phyloP scores from a whole-genome alignment of 1,284 basidiomycete genomes.

The Puccinia triticina region DNA sequence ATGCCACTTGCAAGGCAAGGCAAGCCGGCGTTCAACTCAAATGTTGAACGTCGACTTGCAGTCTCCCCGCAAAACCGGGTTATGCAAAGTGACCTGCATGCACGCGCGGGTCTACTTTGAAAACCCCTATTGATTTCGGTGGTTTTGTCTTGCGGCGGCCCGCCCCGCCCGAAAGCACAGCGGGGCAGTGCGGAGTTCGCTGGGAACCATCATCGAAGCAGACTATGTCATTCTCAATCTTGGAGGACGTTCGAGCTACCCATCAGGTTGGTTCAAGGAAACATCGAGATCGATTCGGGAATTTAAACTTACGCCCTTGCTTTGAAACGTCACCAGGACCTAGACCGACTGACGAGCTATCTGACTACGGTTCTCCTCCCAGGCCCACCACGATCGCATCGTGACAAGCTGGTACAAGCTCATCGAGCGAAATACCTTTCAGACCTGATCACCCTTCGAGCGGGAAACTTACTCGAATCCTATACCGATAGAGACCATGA shows the following conservation, averaged over 20 bases:
- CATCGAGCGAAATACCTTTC: conserved; percentile 41
- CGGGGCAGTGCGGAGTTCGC: too few relatives aligned
- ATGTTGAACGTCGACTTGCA: too few relatives aligned
- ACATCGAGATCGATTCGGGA: background rate
- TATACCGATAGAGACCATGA: conserved; percentile 47
- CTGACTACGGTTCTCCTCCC: conserved; percentile 36
- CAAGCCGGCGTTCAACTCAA: too few relatives aligned
- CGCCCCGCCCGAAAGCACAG: too few relatives aligned
- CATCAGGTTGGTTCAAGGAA: conserved; percentile 26
- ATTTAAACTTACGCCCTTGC: background rate
- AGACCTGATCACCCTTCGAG: conserved; percentile 29
- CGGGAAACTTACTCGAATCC: conserved; percentile 21
- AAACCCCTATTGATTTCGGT: too few relatives aligned
- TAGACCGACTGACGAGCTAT: conserved; percentile 41
- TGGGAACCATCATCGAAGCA: too few relatives aligned
- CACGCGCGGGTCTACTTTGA: too few relatives aligned
- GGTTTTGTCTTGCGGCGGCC: too few relatives aligned
- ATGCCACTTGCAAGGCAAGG: too few relatives aligned
- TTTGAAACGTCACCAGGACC: conserved; percentile 11
- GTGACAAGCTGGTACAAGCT: conserved; percentile 41
- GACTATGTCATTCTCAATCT: conserved; percentile 39
- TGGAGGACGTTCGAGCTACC: conserved; percentile 43
- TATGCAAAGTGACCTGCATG: too few relatives aligned
- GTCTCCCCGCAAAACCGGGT: too few relatives aligned
- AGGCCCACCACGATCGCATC: conserved; percentile 34